phyloP scores from a whole-genome alignment of 768 basidiomycete genomes.

The Boletus reticuloceps region DNA sequence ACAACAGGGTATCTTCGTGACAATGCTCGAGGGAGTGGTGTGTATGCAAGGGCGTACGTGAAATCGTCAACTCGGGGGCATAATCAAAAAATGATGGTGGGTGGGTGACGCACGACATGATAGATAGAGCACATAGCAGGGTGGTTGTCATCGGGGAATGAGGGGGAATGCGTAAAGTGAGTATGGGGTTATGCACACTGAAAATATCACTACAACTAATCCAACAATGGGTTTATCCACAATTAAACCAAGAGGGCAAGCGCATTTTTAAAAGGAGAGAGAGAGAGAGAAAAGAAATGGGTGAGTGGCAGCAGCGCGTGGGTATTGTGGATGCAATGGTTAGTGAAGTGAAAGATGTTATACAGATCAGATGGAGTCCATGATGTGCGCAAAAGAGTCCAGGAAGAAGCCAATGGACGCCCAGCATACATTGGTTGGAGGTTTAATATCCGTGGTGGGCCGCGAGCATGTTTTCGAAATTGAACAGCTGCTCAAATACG shows the following conservation, averaged over 20 bases:
- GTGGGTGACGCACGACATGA: conserved; percentile 23
- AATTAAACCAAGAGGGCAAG: conserved; percentile 29
- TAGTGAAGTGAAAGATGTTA: conserved; percentile 24
- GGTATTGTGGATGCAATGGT: conserved; percentile 28
- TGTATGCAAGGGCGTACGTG: conserved; percentile 21
- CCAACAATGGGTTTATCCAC: conserved; percentile 37
- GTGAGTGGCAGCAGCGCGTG: conserved; percentile 30
- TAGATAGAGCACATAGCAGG: background rate
- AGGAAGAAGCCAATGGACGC: conserved; percentile 32
- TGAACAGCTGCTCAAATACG: conserved; percentile 36
- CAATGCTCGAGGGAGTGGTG: conserved; percentile 18
- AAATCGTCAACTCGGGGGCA: conserved; percentile 32
- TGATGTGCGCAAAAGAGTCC: conserved; percentile 25
- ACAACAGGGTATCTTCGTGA: conserved; percentile 38
- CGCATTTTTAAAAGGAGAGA: conserved; percentile 13
- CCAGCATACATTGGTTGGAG: conserved; percentile 34
- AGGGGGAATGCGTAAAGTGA: conserved; percentile 20
- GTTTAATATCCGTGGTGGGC: conserved; percentile 32
- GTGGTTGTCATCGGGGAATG: conserved; percentile 10
- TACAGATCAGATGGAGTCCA: conserved; percentile 29
- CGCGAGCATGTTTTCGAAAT: conserved; percentile 36
- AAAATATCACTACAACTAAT: conserved; percentile 35
- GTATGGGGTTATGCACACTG: conserved; percentile 30
- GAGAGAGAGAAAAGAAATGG: conserved; percentile 1
- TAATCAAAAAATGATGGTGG: conserved; percentile 18